Percentiles rank a stretch among this genome's conserved stretches.
Conservation (phyloP, 768 basidiomycete species). For the Mycena rebaudengoi region DNA sequence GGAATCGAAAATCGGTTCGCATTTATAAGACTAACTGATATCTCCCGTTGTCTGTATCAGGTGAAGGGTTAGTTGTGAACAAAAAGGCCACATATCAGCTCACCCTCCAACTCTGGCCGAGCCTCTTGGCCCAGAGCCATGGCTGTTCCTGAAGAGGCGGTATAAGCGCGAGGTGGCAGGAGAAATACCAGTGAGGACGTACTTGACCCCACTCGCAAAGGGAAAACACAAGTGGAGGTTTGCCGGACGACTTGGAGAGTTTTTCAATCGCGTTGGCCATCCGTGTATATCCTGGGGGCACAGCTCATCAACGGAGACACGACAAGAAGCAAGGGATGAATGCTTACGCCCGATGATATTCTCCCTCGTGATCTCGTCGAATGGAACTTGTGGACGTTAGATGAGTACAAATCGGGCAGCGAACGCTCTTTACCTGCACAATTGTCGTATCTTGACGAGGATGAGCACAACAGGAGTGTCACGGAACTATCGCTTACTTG, state of each 20-base stretch:
- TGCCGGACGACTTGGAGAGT: conserved; percentile 56
- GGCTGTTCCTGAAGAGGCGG: conserved; percentile 56
- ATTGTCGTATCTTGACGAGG: conserved; percentile 61
- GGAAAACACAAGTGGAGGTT: conserved; percentile 65
- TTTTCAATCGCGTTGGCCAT: conserved; percentile 68
- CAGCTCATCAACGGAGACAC: not conserved
- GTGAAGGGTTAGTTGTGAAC: not conserved
- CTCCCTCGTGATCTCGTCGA: conserved; percentile 61
- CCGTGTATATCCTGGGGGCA: conserved; percentile 57
- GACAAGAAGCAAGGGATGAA: conserved; percentile 8
- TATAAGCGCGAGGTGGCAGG: not conserved
- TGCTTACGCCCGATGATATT: conserved; percentile 66
- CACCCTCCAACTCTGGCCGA: conserved; percentile 76
- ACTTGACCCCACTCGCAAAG: conserved; percentile 77
- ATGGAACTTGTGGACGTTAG: conserved; percentile 54
- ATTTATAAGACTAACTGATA: conserved; percentile 43
- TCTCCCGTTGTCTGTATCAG: conserved; percentile 56
- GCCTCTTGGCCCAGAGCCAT: conserved; percentile 66
- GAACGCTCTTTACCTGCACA: conserved; percentile 57
- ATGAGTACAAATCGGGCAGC: not conserved
- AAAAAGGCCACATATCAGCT: conserved; percentile 24
- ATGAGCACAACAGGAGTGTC: not conserved
- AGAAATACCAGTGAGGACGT: conserved; percentile 26
- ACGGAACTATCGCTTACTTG: conserved; percentile 54
- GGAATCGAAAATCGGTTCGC: not conserved